A percentile compares a stretch with the other conserved stretches of the same genome.
phyloP scores from a whole-genome alignment of 1,139 yeast species.

The Yamadazyma mexicana region DNA sequence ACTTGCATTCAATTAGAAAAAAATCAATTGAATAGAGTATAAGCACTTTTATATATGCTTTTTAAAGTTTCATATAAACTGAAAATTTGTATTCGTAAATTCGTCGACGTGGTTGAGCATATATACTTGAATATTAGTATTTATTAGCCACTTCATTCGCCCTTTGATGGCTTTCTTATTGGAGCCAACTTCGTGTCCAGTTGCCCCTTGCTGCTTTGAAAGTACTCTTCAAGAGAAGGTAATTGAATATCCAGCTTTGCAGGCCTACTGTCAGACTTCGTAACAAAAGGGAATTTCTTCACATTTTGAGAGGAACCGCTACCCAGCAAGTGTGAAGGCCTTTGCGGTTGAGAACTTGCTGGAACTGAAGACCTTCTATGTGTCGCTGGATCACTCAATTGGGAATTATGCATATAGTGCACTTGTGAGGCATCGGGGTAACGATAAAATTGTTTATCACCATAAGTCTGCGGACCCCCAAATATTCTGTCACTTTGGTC shows the following conservation, averaged over 20 bases:
- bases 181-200: constrained; percentile 19
- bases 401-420: constrained; percentile 11
- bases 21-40: too few relatives aligned
- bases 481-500: constrained; percentile 21
- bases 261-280: background rate
- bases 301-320: background rate
- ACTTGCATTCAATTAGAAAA: too few relatives aligned
- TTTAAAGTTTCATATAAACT: too few relatives aligned
- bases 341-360: constrained; percentile 1
- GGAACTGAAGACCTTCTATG: background rate
- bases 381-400: background rate
- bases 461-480: constrained; percentile 12
- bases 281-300: background rate
- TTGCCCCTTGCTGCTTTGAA: constrained; percentile 7
- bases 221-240: constrained; percentile 20
- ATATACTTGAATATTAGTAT: too few relatives aligned
- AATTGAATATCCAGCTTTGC: constrained; percentile 10
- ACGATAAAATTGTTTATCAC: constrained; percentile 20
- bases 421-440: constrained; percentile 27
- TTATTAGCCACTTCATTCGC: background rate
- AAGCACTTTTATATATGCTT: too few relatives aligned
- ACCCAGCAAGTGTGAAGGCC: background rate
- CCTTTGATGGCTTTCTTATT: constrained; percentile 4
- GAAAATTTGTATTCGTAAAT: background rate
- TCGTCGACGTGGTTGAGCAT: background rate